Conservation (phyloP, 2,329 filamentous ascomycete genomes). For the Ophiocordyceps camponoti-saundersi region DNA sequence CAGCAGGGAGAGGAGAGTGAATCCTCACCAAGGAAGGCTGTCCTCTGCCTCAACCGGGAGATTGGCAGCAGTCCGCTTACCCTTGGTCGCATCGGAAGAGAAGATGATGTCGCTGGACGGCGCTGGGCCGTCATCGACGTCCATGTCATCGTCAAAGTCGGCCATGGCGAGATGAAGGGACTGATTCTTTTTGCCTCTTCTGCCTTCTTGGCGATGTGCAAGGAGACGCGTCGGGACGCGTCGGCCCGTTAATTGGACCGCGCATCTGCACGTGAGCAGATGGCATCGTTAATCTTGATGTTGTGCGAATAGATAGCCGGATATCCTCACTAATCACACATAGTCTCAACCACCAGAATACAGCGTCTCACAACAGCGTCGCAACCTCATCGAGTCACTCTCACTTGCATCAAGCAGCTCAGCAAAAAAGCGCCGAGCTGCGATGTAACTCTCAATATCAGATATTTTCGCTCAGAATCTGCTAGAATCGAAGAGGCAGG, state of each 20-base stretch:
- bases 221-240: not conserved
- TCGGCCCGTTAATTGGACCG: too few species aligned
- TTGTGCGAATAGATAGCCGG: too few species aligned
- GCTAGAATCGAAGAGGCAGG: not conserved
- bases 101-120: conserved; percentile 41
- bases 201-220: not conserved
- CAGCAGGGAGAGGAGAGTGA: not conserved
- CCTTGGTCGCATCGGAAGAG: conserved; percentile 63
- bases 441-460: not conserved
- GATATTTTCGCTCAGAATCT: not conserved
- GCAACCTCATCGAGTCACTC: not conserved
- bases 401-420: not conserved
- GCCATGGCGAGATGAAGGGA: conserved; percentile 26
- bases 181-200: not conserved
- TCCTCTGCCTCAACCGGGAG: conserved; percentile 89
- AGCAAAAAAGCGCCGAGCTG: not conserved
- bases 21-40: conserved; percentile 66
- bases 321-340: too few species aligned
- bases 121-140: conserved; percentile 36
- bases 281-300: too few species aligned
- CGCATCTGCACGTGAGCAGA: too few species aligned
- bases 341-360: not conserved
- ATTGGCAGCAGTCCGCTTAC: conserved; percentile 84
- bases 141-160: conserved; percentile 44
- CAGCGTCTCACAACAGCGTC: not conserved